A percentile compares a stretch with the other conserved stretches of the same genome.
These are phyloP conservation scores for Fusarium coicis DNA, from an alignment of 2,329 filamentous ascomycete species.

Conservation along the genomic window DNA sequence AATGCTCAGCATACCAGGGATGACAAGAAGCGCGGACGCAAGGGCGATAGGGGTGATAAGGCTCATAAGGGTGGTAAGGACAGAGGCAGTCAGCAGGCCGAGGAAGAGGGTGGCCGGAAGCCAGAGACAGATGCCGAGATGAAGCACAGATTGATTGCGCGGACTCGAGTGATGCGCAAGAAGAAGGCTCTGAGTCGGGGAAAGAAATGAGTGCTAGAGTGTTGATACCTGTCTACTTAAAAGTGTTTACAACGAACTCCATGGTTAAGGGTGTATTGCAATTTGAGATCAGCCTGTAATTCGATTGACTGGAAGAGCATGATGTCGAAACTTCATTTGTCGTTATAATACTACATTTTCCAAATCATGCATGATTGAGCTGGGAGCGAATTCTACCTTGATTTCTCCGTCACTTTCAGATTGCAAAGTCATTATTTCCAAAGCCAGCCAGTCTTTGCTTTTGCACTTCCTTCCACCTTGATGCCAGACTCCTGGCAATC, in stretches of 20 bases:
- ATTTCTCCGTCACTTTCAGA: neutral
- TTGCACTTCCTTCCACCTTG: constrained; percentile 24
- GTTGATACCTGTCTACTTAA: constrained; percentile 33
- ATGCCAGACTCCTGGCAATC: constrained; percentile 13
- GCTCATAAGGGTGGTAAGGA: constrained; percentile 5
- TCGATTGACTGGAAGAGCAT: neutral
- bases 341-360: constrained; percentile 14
- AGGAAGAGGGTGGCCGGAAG: constrained; percentile 45
- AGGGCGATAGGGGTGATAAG: constrained; percentile 30
- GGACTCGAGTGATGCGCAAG: constrained; percentile 83
- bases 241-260: constrained; percentile 21
- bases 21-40: constrained; percentile 33
- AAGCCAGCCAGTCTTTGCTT: constrained; percentile 53
- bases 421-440: constrained; percentile 49
- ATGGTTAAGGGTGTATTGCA: neutral
- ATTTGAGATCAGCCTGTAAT: constrained; percentile 6
- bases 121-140: constrained; percentile 54
- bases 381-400: constrained; percentile 1
- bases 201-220: constrained; percentile 41
- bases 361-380: constrained; percentile 29
- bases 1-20: constrained; percentile 33
- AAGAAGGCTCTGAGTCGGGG: constrained; percentile 63
- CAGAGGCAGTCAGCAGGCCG: neutral
- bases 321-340: neutral
- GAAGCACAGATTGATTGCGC: constrained; percentile 82